Conservation (phyloP, 2,329 filamentous ascomycete species). For the Hypoxylon sp. region DNA sequence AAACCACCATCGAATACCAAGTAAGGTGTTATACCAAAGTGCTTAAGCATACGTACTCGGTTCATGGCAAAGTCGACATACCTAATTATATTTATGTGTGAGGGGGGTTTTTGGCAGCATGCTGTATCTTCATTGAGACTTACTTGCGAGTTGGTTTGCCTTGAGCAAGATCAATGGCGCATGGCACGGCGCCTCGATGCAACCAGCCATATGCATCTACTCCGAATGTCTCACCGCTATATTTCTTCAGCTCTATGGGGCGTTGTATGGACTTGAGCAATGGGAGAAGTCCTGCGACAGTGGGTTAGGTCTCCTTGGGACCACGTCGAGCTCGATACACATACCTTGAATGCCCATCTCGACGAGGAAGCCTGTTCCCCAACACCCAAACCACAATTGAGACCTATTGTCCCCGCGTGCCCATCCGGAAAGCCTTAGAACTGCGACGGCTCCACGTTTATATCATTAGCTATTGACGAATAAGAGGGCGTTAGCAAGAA, state of each 20-base stretch:
- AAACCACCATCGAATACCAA: slow-evolving; percentile 97
- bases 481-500: background rate
- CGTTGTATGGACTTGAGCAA: slow-evolving; percentile 97
- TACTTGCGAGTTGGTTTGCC: slow-evolving; percentile 91
- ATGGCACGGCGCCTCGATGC: slow-evolving; percentile 90
- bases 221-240: slow-evolving; percentile 88
- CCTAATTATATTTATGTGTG: slow-evolving; percentile 62
- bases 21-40: slow-evolving; percentile 95
- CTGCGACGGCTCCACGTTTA: slow-evolving; percentile 4
- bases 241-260: slow-evolving; percentile 88
- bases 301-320: slow-evolving; percentile 44
- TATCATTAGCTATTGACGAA: slow-evolving; percentile 5
- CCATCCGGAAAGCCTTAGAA: slow-evolving; percentile 33
- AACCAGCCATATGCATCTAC: slow-evolving; percentile 99
- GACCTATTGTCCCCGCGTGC: slow-evolving; percentile 15
- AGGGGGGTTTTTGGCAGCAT: slow-evolving; percentile 26
- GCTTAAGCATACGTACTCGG: slow-evolving; percentile 92
- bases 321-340: slow-evolving; percentile 4
- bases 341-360: slow-evolving; percentile 55
- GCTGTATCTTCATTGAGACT: slow-evolving; percentile 50
- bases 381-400: slow-evolving; percentile 15
- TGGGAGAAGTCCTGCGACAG: slow-evolving; percentile 80
- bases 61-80: slow-evolving; percentile 92
- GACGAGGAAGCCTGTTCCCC: slow-evolving; percentile 26
- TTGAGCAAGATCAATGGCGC: slow-evolving; percentile 90